Percentiles rank a stretch among this genome's conserved stretches.
Evolutionary conservation across 2,329 filamentous ascomycete species (phyloP).

Genomic region (Myotisia sp.): DNA sequence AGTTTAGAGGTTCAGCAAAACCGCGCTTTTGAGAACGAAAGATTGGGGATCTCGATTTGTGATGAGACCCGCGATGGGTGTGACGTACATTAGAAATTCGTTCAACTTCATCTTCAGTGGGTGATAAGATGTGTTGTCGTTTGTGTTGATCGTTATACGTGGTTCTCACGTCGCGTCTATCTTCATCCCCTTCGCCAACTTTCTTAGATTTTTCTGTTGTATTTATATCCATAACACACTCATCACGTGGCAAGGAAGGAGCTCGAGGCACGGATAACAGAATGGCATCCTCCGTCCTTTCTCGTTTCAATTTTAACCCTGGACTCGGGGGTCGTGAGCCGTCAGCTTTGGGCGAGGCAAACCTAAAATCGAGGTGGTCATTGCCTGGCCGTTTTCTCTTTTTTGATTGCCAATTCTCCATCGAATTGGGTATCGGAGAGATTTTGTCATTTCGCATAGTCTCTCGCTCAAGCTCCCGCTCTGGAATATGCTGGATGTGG

Average conservation of each 20-base stretch:
- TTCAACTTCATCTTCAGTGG: not conserved
- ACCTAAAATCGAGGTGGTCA: constrained; percentile 15
- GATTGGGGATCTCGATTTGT: constrained; percentile 25
- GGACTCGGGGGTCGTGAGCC: constrained; percentile 18
- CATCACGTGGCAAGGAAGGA: constrained; percentile 12
- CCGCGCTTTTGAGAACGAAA: constrained; percentile 23
- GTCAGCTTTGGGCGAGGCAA: constrained; percentile 16
- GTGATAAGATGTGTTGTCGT: constrained; percentile 4
- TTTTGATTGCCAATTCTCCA: constrained; percentile 16
- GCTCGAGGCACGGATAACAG: constrained; percentile 16
- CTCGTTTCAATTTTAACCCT: constrained; percentile 21
- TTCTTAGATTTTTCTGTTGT: constrained; percentile 3
- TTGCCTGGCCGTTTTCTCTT: constrained; percentile 22
- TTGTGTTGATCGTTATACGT: not conserved
- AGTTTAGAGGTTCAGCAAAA: constrained; percentile 24
- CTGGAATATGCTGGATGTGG: constrained; percentile 22
- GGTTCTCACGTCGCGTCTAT: not conserved
- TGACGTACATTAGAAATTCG: constrained; percentile 4
- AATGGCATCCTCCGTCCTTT: constrained; percentile 22
- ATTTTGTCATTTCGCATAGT: constrained; percentile 14
- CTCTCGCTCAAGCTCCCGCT: constrained; percentile 13
- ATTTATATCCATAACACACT: constrained; percentile 7
- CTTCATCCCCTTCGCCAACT: constrained; percentile 1
- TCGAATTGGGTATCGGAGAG: constrained; percentile 12
- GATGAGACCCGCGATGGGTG: constrained; percentile 17